Conservation (phyloP, 345 rosid species). For the Citrus reticulata region DNA sequence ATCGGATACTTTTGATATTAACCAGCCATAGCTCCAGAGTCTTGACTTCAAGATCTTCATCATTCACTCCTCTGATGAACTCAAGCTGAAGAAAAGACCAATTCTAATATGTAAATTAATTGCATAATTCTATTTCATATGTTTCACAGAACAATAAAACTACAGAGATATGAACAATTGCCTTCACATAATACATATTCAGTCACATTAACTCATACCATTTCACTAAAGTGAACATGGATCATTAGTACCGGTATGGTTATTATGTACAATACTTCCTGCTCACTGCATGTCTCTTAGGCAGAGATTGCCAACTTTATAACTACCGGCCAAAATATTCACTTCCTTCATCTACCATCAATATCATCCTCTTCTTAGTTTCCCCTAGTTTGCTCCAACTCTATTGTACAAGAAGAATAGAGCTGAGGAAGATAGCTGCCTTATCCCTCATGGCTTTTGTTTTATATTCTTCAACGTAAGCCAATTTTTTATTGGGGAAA, state of each 20-base stretch:
- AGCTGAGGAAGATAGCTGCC: not conserved
- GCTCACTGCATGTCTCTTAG: not conserved
- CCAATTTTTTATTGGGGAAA: not conserved
- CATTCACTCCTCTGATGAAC: not conserved
- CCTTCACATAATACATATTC: not conserved
- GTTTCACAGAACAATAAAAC: not conserved
- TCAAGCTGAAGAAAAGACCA: not conserved
- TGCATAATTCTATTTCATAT: not conserved
- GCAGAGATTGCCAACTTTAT: not conserved
- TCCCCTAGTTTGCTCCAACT: not conserved
- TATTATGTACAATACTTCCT: no score
- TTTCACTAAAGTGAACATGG: not conserved
- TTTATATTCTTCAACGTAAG: not conserved
- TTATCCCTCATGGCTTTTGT: not conserved
- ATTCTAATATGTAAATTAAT: not conserved
- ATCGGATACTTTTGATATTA: not conserved
- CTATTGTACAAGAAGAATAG: not conserved
- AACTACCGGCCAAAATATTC: not conserved
- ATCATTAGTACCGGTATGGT: no score
- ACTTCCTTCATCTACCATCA: not conserved
- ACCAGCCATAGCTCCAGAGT: not conserved
- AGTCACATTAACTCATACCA: not conserved
- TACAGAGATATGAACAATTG: not conserved
- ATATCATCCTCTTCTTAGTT: not conserved
- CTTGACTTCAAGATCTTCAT: slow-evolving; percentile 8